These are phyloP conservation scores for Cryptosporidium andersoni DNA, from an alignment of 169 alveolate genomes.

Conservation along the genomic window DNA sequence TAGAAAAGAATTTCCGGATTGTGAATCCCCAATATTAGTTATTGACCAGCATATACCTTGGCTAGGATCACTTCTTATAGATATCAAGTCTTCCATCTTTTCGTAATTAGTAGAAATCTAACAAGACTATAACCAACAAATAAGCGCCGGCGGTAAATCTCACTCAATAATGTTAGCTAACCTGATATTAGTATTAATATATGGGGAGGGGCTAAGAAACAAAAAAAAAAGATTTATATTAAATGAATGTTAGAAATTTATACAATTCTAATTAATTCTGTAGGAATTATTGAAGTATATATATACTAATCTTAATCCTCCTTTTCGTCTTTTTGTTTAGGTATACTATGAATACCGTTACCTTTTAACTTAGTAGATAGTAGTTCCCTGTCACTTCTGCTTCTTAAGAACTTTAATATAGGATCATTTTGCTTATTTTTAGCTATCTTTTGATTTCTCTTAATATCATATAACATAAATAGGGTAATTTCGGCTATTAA, in stretches of 20 bases:
- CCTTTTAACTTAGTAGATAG: neutral
- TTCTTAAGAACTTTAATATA: conserved; percentile 17
- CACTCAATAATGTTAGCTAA: no score
- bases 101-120: no score
- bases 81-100: neutral
- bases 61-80: conserved; percentile 61
- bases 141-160: no score
- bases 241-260: no score
- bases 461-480: conserved; percentile 46
- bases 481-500: conserved; percentile 52
- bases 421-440: conserved; percentile 29
- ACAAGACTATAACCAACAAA: no score
- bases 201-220: no score
- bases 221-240: no score
- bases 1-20: neutral
- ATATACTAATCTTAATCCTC: conserved; percentile 8
- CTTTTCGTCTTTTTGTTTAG: conserved; percentile 22
- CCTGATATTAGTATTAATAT: no score
- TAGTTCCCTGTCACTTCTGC: neutral
- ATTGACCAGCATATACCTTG: conserved; percentile 61
- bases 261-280: neutral
- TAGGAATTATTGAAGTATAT: neutral
- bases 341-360: neutral
- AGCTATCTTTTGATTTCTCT: conserved; percentile 51
- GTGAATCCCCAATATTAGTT: neutral